A percentile compares a stretch with the other conserved stretches of the same genome.
Conservation (phyloP, 108 stramenopile genomes). For the Cylindrotheca closterium region DNA sequence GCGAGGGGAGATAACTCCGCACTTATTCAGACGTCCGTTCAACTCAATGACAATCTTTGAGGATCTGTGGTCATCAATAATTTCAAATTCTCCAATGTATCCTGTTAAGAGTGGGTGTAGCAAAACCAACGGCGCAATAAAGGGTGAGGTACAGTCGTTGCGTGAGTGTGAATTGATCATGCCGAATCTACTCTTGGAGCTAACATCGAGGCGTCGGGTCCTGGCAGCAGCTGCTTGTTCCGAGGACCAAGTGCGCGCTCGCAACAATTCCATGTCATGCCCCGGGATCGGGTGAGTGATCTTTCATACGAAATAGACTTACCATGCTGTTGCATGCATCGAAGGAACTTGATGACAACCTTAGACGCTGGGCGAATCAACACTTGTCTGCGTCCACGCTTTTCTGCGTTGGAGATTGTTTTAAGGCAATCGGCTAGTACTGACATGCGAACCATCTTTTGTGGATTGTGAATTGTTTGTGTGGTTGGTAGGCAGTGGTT, state of each 20-base stretch:
- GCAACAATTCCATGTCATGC: slow-evolving; percentile 25
- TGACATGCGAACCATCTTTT: slow-evolving; percentile 99
- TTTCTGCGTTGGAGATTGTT: slow-evolving; percentile 99
- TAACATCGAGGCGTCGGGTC: slow-evolving; percentile 33
- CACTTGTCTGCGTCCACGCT: slow-evolving; percentile 99
- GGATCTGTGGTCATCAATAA: slow-evolving; percentile 99
- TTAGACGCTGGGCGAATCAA: slow-evolving; percentile 98
- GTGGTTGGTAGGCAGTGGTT: no score
- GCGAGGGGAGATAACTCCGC: slow-evolving; percentile 98
- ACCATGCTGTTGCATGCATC: slow-evolving; percentile 99
- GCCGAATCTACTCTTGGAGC: slow-evolving; percentile 33
- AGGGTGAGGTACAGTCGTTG: slow-evolving; percentile 20
- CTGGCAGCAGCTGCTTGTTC: slow-evolving; percentile 36
- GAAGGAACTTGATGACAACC: slow-evolving; percentile 99
- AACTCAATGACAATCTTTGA: slow-evolving; percentile 99
- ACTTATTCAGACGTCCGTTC: slow-evolving; percentile 99
- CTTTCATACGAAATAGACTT: neutral
- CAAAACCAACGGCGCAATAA: slow-evolving; percentile 56
- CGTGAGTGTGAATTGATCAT: slow-evolving; percentile 64
- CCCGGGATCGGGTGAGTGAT: neutral
- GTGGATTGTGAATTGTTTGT: no score
- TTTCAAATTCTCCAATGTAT: slow-evolving; percentile 99
- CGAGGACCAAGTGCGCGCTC: slow-evolving; percentile 40
- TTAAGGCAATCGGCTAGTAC: slow-evolving; percentile 99
- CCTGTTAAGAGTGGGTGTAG: slow-evolving; percentile 52